Evolutionary conservation across 441 rosid species (phyloP), one percentile per base, ranked within the genome.

Genomic region (Croton laevigatus): DNA sequence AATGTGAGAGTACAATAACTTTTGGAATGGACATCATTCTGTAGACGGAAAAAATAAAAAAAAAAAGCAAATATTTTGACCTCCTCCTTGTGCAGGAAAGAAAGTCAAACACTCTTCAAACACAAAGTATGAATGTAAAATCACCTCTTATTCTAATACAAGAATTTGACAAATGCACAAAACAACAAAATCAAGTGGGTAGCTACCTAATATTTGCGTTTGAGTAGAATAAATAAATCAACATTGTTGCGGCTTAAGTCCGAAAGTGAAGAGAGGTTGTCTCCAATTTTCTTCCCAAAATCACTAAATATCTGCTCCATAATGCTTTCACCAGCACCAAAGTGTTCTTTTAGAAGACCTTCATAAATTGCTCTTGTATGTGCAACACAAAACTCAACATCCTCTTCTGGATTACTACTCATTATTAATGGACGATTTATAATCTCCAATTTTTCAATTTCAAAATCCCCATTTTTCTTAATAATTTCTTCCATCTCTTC

Each of bases 221-320:
- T 5, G 19, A 59, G 42, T 4, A 59, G 8, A 3, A 59, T 7
- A 16, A 59, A 59, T 1, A 59, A 5, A 5, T 55, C 36, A 59
- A 17, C 5, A 32, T 12, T 13, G 36, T 3, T 16, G 14, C 16
- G 19, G 17, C 8, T 5, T 14, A 12, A 12, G 10, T 59, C 19
- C 32, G 12, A 19, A 11, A 59, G 16, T 5, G 38, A 13, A 1
- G 62, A 59, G 62, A 3, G 17, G 36, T 66, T 71, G 6, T 32
- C 69, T 13, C 0, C 62, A 13, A 69, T n/a, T 57, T 72, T 79
- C 63, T 65, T 69, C 8, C 62, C 14, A 45, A 68, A 69, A 53
- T 40, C 46, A n/a, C 70, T 53, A 9, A 65, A 72, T 14, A 54
- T 38, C 22, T 66, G 8, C 0, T 72, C 69, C 8, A 20, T 44